These are phyloP conservation scores for Polyporus tsugae DNA, from an alignment of 1,284 basidiomycete genomes.

Conservation along the genomic window DNA sequence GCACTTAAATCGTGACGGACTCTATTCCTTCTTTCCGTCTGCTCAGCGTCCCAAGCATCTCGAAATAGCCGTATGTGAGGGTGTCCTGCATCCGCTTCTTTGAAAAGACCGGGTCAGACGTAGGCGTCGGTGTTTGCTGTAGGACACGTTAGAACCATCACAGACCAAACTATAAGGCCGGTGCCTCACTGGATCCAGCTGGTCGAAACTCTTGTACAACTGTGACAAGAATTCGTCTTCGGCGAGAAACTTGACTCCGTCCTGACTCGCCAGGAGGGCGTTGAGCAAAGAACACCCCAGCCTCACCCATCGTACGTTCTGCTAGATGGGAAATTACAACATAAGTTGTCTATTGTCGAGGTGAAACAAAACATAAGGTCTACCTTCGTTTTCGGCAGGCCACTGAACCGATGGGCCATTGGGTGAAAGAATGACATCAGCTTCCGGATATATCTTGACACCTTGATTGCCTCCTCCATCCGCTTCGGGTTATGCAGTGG, in stretches of 20 bases:
- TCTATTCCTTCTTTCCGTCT: conserved; percentile 89
- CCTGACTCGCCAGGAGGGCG: conserved; percentile 84
- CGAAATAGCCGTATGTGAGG: conserved; percentile 92
- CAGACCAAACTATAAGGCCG: conserved; percentile 13
- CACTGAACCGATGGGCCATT: conserved; percentile 86
- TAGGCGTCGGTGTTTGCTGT: conserved; percentile 72
- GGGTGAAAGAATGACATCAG: conserved; percentile 96
- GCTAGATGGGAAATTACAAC: conserved; percentile 49
- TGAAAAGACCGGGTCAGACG: conserved; percentile 87
- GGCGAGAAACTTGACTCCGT: conserved; percentile 84
- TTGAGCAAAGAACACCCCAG: conserved; percentile 85
- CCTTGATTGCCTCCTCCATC: conserved; percentile 96
- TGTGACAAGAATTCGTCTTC: conserved; percentile 92
- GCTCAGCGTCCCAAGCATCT: conserved; percentile 94
- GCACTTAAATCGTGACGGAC: conserved; percentile 56
- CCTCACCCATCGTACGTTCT: conserved; percentile 84
- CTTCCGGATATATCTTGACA: conserved; percentile 87
- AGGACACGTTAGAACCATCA: conserved; percentile 1
- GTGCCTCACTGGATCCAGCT: conserved; percentile 85
- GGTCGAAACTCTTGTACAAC: conserved; percentile 88
- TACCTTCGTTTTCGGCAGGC: conserved; percentile 79
- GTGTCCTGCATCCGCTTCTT: conserved; percentile 85
- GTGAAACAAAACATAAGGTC: conserved; percentile 25
- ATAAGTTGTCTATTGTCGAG: neutral
- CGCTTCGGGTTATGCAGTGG: conserved; percentile 91